Percentiles rank a stretch among this genome's conserved stretches.
phyloP scores from a whole-genome alignment of 805 yeast genomes.

The Pichia kluyveri region DNA sequence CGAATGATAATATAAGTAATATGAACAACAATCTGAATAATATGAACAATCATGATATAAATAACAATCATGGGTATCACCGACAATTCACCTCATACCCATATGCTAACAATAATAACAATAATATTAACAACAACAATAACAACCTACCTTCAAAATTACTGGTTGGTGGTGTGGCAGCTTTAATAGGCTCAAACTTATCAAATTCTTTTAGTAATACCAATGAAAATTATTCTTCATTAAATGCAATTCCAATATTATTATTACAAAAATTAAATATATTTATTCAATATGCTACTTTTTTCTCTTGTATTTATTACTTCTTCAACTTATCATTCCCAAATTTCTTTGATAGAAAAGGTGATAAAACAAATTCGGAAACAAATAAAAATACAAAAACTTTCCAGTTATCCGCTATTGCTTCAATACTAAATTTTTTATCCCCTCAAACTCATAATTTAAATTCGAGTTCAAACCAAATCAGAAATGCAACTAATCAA shows the following conservation, averaged over 20 bases:
- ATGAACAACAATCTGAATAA: conserved; percentile 1
- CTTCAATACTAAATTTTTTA: no score
- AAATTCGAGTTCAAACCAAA: background rate
- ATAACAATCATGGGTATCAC: no score
- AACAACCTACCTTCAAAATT: conserved; percentile 8
- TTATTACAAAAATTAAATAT: background rate
- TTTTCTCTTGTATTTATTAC: conserved; percentile 16
- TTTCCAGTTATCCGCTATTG: no score
- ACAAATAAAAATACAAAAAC: background rate
- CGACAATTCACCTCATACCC: no score
- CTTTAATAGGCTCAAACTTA: conserved; percentile 25
- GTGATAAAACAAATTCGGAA: background rate
- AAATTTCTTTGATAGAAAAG: background rate
- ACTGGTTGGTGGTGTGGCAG: conserved; percentile 27
- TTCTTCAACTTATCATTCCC: background rate
- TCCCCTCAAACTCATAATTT: background rate
- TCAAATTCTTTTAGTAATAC: conserved; percentile 9
- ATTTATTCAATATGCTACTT: conserved; percentile 9
- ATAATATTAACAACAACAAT: background rate
- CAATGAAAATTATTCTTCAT: background rate
- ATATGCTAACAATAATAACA: background rate
- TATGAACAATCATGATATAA: background rate
- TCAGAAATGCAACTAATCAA: background rate
- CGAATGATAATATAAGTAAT: background rate
- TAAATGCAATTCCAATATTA: conserved; percentile 1